phyloP scores from a whole-genome alignment of 2,329 filamentous ascomycete species.

The Trichoderma asperellum region DNA sequence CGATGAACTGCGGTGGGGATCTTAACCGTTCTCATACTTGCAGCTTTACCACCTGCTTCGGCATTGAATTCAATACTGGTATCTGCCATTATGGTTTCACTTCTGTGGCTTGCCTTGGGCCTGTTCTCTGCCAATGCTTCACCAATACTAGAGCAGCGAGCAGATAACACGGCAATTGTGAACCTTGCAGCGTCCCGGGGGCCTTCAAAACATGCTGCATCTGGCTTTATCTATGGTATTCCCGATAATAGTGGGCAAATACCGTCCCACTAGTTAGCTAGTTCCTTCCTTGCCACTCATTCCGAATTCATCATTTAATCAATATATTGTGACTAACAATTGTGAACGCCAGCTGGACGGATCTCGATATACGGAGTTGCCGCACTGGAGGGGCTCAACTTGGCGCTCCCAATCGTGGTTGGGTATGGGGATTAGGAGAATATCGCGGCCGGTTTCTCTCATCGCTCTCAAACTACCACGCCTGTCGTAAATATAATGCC shows the following conservation, averaged over 20 bases:
- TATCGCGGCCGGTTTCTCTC: background rate
- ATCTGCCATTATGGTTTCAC: background rate
- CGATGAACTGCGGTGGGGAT: background rate
- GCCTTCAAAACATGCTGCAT: slow-evolving; percentile 18
- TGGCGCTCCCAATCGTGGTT: background rate
- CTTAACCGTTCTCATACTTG: background rate
- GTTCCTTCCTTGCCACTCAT: background rate
- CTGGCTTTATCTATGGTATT: slow-evolving; percentile 26
- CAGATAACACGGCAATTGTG: slow-evolving; percentile 3
- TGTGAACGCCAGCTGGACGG: background rate
- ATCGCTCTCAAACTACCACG: background rate
- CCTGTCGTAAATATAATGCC: background rate
- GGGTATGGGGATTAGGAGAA: background rate
- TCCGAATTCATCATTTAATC: background rate
- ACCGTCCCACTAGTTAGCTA: slow-evolving; percentile 5
- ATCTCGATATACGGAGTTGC: background rate
- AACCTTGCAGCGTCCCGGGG: slow-evolving; percentile 22
- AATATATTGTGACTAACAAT: background rate
- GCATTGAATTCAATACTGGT: background rate
- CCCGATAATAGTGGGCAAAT: slow-evolving; percentile 24
- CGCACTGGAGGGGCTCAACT: background rate
- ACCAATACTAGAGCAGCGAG: background rate
- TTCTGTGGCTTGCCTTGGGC: background rate
- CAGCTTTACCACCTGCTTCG: too few species aligned
- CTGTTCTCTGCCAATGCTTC: background rate